A percentile compares a stretch with the other conserved stretches of the same genome.
Evolutionary conservation across 306 rosid species (phyloP).

Genomic region (Quercus dentata): DNA sequence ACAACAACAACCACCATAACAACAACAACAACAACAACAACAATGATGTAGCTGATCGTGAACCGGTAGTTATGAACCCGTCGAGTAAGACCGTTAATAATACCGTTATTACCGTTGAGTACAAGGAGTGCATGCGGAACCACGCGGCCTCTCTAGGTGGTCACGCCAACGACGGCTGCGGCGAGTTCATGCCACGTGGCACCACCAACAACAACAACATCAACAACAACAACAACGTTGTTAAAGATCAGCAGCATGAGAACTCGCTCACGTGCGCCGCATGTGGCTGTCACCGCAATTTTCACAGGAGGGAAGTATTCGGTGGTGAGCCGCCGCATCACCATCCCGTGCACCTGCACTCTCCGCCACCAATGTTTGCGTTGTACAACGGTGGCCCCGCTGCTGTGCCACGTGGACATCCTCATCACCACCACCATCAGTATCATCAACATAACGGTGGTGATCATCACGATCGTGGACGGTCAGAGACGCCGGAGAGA

Average conservation of each 20-base stretch:
- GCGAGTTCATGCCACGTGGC: conserved; percentile 22
- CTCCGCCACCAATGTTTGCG: background rate
- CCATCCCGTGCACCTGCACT: background rate
- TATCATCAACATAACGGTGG: too few species aligned
- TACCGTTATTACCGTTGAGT: background rate
- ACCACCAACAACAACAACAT: too few species aligned
- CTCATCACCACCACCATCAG: background rate
- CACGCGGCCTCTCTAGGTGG: conserved; percentile 21
- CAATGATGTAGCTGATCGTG: background rate
- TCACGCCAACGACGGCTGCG: conserved; percentile 25
- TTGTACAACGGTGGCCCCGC: conserved; percentile 3
- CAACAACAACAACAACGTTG: too few species aligned
- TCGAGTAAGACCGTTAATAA: background rate
- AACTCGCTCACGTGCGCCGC: conserved; percentile 21
- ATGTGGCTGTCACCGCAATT: conserved; percentile 23
- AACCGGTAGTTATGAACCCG: background rate
- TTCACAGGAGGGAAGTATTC: conserved; percentile 9
- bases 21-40: background rate
- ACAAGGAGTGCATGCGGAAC: conserved; percentile 23
- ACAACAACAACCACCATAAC: too few species aligned
- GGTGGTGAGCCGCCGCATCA: background rate
- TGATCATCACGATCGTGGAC: too few species aligned
- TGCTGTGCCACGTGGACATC: background rate
- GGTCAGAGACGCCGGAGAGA: too few species aligned
- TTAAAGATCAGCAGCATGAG: too few species aligned